Conservation (phyloP, 257 asterid genomes). For the Agastache rugosa region DNA sequence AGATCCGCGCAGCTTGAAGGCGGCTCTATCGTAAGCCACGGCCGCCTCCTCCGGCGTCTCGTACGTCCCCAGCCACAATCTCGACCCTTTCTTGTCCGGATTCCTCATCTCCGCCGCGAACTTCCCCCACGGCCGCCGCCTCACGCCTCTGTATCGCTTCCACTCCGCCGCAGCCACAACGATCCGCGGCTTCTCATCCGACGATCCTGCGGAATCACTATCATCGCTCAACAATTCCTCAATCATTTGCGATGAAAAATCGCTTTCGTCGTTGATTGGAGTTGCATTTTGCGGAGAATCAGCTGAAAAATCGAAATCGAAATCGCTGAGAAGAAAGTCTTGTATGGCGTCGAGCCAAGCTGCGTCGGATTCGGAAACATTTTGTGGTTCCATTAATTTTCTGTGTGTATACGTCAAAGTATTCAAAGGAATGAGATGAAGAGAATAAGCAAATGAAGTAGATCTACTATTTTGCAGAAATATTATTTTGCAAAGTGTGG, state of each 20-base stretch:
- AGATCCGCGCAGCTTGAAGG: conserved; percentile 50
- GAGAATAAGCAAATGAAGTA: too few species aligned
- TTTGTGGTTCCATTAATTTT: conserved; percentile 33
- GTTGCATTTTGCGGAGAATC: neutral
- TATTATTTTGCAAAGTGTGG: neutral
- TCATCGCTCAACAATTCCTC: conserved; percentile 24
- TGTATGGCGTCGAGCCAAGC: conserved; percentile 29
- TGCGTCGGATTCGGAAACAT: conserved; percentile 26
- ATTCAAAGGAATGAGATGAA: too few species aligned
- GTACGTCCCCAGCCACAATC: conserved; percentile 64
- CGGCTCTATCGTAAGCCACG: conserved; percentile 54
- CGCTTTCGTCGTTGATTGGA: conserved; percentile 14
- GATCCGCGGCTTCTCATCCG: neutral
- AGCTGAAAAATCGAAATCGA: conserved; percentile 4
- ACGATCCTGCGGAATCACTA: neutral
- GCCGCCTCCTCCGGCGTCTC: conserved; percentile 69
- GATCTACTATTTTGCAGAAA: neutral
- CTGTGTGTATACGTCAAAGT: too few species aligned
- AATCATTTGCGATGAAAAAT: conserved; percentile 33
- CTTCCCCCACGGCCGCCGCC: conserved; percentile 64
- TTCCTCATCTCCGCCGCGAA: conserved; percentile 63
- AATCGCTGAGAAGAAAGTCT: conserved; percentile 39
- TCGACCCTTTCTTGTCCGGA: conserved; percentile 47
- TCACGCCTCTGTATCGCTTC: conserved; percentile 55
- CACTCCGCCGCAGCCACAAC: conserved; percentile 33